These are phyloP conservation scores for Pichia terricola DNA, from an alignment of 1,139 yeast species.

Conservation along the genomic window DNA sequence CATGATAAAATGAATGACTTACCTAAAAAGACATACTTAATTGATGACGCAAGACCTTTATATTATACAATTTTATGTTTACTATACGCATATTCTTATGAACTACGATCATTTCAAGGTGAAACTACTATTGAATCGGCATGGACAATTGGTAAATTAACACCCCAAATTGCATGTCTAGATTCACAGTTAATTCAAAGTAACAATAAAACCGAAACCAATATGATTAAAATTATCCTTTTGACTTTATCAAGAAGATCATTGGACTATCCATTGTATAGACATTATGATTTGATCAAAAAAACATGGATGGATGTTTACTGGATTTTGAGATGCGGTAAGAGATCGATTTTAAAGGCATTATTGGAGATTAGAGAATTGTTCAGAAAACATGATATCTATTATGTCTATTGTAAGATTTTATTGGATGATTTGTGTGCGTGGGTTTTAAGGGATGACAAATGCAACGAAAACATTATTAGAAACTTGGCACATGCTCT, in stretches of 20 bases:
- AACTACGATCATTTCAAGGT: constrained; percentile 55
- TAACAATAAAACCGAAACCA: constrained; percentile 27
- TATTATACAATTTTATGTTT: constrained; percentile 56
- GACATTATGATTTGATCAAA: constrained; percentile 52
- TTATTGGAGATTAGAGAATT: constrained; percentile 56
- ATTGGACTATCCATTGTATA: constrained; percentile 67
- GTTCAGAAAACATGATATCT: constrained; percentile 81
- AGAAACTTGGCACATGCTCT: constrained; percentile 63
- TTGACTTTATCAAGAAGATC: constrained; percentile 63
- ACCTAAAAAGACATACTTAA: constrained; percentile 54
- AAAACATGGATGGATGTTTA: constrained; percentile 75
- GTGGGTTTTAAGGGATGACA: constrained; percentile 59
- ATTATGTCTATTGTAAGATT: constrained; percentile 75
- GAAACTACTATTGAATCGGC: constrained; percentile 81
- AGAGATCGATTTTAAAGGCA: constrained; percentile 49
- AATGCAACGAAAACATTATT: constrained; percentile 38
- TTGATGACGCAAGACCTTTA: constrained; percentile 42
- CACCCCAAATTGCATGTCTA: constrained; percentile 66
- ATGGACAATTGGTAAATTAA: constrained; percentile 83
- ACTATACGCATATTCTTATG: constrained; percentile 67
- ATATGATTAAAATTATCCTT: constrained; percentile 42
- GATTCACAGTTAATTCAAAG: constrained; percentile 46
- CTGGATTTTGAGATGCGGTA: constrained; percentile 57
- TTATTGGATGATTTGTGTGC: constrained; percentile 73
- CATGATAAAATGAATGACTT: constrained; percentile 57